Percentiles rank a stretch among this genome's conserved stretches.
These are phyloP conservation scores for Ascochyta fabae DNA, from an alignment of 2,329 filamentous ascomycete genomes.

Conservation along the genomic window DNA sequence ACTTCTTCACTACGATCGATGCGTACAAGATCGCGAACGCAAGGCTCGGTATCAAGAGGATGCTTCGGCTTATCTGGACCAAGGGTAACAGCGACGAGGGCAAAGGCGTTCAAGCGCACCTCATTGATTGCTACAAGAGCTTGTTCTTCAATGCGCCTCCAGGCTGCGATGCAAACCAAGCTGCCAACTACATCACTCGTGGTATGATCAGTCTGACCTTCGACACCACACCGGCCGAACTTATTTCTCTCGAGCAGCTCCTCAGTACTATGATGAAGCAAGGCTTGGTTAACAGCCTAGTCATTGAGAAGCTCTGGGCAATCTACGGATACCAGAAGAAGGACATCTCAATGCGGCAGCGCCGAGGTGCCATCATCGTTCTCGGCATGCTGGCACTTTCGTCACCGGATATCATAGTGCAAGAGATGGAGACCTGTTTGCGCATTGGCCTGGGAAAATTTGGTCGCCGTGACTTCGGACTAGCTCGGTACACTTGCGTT, in stretches of 20 bases:
- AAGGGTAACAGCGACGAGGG: slow-evolving; percentile 99
- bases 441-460: slow-evolving; percentile 83
- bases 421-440: slow-evolving; percentile 93
- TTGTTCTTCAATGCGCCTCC: slow-evolving; percentile 96
- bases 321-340: slow-evolving; percentile 90
- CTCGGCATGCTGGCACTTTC: slow-evolving; percentile 95
- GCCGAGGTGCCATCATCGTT: slow-evolving; percentile 92
- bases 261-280: slow-evolving; percentile 98
- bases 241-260: slow-evolving; percentile 94
- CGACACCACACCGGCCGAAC: slow-evolving; percentile 89
- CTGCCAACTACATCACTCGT: slow-evolving; percentile 91
- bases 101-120: slow-evolving; percentile 93
- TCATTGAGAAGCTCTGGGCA: slow-evolving; percentile 94
- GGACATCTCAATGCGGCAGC: slow-evolving; percentile 89
- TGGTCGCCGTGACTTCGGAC: slow-evolving; percentile 80
- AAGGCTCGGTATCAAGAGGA: slow-evolving; percentile 88
- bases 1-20: slow-evolving; percentile 94
- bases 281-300: slow-evolving; percentile 81
- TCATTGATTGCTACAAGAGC: slow-evolving; percentile 95
- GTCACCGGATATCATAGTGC: slow-evolving; percentile 88
- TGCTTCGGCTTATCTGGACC: slow-evolving; percentile 98
- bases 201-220: slow-evolving; percentile 99
- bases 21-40: slow-evolving; percentile 96
- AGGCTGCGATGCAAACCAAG: slow-evolving; percentile 84
- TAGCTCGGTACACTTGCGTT: slow-evolving; percentile 95